Evolutionary conservation across 2,329 filamentous ascomycete genomes (phyloP).

Genomic region (Calycina herbarum): DNA sequence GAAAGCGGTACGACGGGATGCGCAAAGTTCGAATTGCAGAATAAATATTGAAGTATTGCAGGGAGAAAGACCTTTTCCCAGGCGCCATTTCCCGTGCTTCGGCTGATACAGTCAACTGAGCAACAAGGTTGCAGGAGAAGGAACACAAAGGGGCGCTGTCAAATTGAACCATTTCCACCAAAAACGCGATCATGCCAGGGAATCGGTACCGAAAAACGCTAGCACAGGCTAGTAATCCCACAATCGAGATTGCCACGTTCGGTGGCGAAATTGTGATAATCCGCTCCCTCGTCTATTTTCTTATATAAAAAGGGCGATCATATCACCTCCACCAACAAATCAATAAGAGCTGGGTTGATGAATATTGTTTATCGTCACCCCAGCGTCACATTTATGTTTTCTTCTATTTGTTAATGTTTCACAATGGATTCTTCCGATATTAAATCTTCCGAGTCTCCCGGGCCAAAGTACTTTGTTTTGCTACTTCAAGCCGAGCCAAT

Average conservation of each 20-base stretch:
- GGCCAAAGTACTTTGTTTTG: no score
- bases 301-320: no score
- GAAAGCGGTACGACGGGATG: neutral
- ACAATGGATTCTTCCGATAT: no score
- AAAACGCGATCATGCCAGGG: neutral
- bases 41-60: neutral
- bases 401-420: no score
- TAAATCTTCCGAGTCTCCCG: no score
- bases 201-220: neutral
- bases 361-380: no score
- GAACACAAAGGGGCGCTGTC: neutral
- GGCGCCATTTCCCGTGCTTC: neutral
- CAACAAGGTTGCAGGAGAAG: neutral
- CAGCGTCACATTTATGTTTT: no score
- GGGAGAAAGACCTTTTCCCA: neutral
- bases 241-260: neutral
- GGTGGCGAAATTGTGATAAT: no score
- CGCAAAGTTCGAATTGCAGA: neutral
- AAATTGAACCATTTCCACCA: neutral
- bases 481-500: no score
- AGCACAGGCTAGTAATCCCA: neutral
- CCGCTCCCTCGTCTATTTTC: no score
- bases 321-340: no score
- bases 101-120: neutral
- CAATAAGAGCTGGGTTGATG: no score